Percentiles rank a stretch among this genome's conserved stretches.
Evolutionary conservation across 257 asterid species (phyloP).

Genomic region (Mitragyna speciosa): DNA sequence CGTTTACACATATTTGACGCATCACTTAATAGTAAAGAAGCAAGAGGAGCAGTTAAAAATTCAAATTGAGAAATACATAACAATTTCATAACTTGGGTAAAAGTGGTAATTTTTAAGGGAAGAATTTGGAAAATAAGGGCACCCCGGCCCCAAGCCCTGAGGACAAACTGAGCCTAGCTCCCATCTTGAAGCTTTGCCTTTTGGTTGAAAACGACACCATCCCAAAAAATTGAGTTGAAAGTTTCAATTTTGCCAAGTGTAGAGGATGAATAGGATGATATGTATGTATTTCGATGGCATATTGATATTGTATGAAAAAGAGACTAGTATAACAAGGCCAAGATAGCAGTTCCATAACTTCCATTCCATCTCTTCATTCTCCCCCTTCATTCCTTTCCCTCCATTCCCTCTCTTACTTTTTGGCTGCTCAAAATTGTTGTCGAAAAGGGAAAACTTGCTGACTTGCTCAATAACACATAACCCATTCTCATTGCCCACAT

Average conservation of each 20-base stretch:
- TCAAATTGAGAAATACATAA: not conserved
- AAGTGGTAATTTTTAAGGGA: not conserved
- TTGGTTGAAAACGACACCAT: constrained; percentile 58
- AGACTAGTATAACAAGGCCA: constrained; percentile 21
- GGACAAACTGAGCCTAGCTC: constrained; percentile 22
- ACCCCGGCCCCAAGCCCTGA: constrained; percentile 7
- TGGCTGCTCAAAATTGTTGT: constrained; percentile 12
- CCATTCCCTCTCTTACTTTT: constrained; percentile 36
- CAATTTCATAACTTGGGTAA: not conserved
- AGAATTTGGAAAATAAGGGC: not conserved
- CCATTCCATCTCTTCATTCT: constrained; percentile 16
- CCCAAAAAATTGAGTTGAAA: not conserved
- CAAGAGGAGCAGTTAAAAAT: not conserved
- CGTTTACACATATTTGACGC: no score
- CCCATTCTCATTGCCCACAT: not conserved
- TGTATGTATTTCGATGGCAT: not conserved
- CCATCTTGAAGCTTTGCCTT: constrained; percentile 33
- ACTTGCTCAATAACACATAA: constrained; percentile 20
- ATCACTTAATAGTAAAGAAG: not conserved
- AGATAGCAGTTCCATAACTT: not conserved
- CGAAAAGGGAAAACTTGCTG: constrained; percentile 27
- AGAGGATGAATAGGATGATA: constrained; percentile 22
- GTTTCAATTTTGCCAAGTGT: constrained; percentile 33
- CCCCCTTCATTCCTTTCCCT: constrained; percentile 27
- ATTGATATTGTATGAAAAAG: constrained; percentile 37